phyloP scores from a whole-genome alignment of 2,329 filamentous ascomycete genomes.

The Lasiodiplodia sp. region DNA sequence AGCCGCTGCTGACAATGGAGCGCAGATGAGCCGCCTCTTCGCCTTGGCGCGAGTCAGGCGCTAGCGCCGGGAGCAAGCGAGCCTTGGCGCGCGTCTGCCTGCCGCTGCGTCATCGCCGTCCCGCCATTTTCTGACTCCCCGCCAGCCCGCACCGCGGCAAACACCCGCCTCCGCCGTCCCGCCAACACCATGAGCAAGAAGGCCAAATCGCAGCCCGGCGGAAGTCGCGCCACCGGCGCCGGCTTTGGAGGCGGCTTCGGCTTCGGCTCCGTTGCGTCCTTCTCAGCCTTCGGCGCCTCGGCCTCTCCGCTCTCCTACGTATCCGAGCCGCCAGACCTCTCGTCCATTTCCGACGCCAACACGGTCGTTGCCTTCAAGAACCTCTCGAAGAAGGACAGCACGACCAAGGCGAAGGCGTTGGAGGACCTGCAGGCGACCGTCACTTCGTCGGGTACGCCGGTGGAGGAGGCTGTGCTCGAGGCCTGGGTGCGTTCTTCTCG shows the following conservation, averaged over 20 bases:
- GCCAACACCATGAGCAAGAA: constrained; percentile 65
- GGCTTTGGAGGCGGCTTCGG: constrained; percentile 43
- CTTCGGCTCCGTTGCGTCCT: constrained; percentile 50
- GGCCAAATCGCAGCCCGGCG: constrained; percentile 69
- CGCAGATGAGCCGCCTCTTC: constrained; percentile 22
- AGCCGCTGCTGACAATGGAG: constrained; percentile 23
- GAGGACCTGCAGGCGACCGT: constrained; percentile 80
- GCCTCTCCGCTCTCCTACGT: constrained; percentile 82
- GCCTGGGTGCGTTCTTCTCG: constrained; percentile 74
- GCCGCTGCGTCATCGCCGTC: constrained; percentile 9
- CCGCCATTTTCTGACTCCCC: constrained; percentile 3
- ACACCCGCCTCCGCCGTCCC: constrained; percentile 3
- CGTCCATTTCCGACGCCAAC: constrained; percentile 77
- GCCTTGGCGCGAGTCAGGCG: constrained; percentile 21
- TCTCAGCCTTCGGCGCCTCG: constrained; percentile 53
- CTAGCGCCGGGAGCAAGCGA: constrained; percentile 26
- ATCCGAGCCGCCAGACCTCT: constrained; percentile 82
- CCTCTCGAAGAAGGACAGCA: constrained; percentile 88
- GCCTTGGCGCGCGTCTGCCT: constrained; percentile 5
- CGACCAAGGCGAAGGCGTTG: constrained; percentile 87
- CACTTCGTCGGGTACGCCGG: constrained; percentile 64
- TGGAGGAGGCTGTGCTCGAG: constrained; percentile 84
- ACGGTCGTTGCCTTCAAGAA: constrained; percentile 93
- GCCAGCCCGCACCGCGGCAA: not conserved
- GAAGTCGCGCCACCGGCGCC: constrained; percentile 62